Percentiles rank a stretch among this genome's conserved stretches.
Evolutionary conservation across 225 moss, liverwort and hornwort genomes (phyloP).

Genomic region (Marchantia polymorpha): DNA sequence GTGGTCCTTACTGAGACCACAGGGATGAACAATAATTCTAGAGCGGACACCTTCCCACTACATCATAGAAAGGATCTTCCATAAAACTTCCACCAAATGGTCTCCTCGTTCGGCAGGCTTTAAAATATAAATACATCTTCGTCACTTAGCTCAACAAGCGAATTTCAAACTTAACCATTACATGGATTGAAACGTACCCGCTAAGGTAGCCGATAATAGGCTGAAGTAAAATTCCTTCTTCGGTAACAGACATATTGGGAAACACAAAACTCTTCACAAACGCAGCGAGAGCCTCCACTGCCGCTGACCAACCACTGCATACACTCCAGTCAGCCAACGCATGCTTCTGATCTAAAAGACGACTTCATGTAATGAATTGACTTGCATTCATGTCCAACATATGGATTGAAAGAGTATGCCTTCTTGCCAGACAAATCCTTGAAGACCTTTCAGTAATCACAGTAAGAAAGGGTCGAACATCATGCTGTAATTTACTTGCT

Average conservation of each 20-base stretch:
- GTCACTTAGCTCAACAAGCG: neutral
- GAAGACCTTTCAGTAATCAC: neutral
- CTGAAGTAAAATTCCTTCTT: constrained; percentile 84
- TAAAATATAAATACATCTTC: too few relatives aligned
- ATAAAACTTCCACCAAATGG: too few relatives aligned
- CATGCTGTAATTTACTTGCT: neutral
- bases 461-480: neutral
- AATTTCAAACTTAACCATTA: neutral
- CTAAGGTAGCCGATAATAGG: constrained; percentile 83
- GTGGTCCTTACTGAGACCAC: neutral
- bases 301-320: constrained; percentile 87
- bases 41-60: too few relatives aligned
- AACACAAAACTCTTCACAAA: constrained; percentile 79
- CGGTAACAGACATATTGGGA: constrained; percentile 59
- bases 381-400: neutral
- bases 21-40: neutral
- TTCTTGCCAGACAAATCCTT: neutral
- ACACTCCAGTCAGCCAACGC: constrained; percentile 1
- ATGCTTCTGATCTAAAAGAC: neutral
- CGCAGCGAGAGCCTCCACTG: constrained; percentile 83
- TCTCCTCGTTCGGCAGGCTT: too few relatives aligned
- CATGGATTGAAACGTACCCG: constrained; percentile 41
- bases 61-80: too few relatives aligned
- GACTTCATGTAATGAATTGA: neutral
- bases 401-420: neutral